Base-by-base conservation (phyloP, 192 early-diverging fungal species). In the Backusella sp. region DNA sequence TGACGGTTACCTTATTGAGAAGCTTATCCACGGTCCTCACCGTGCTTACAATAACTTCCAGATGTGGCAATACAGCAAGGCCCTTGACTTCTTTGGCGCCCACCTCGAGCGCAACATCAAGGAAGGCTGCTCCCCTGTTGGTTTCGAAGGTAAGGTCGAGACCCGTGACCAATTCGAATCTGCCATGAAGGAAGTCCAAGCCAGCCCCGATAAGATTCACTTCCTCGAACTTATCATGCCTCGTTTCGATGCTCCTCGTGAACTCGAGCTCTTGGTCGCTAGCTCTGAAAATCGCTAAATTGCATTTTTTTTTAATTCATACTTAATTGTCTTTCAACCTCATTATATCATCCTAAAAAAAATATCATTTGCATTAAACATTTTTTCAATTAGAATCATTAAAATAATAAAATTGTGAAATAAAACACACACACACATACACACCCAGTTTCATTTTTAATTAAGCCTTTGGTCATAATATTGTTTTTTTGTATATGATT, bases 1-100 rank as follows among this genome's bases (percentile, higher is more conserved):
- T 26, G 86, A 87, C 34, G 86, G 86, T 23, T 87, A 86, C 52
- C 81, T 85, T 2, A 87, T 87, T 76, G 86, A 87, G 42, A 78
- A 82, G 28, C 39, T 80, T 17, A 85, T 87, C 34, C 86, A 87
- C 75, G 86, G 85, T 19, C 59, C 70, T 7, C 23, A 77, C 1
- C 81, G 86, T 21, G 30, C 68, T 23, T 87, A 87, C 71, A 87
- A 87, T 56, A 72, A 83, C 73, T 80, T 84, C 19, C 81, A 80
- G 32, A 85, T 80, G 79, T 87, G 86, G 86, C 41, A 85, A n/a
- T 87, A 87, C 66, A 62, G 67, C 19, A 84, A 87, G 28, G 66
- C 83, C 7, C 66, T 87, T 5, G 76, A 87, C 12, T 87, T 83
- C 77, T 85, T 87, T 74, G 78, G 85, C 21, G 68, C 70, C 15